Evolutionary conservation across 2,329 filamentous ascomycete genomes (phyloP).

Genomic region (Penicillium sclerotigenum): DNA sequence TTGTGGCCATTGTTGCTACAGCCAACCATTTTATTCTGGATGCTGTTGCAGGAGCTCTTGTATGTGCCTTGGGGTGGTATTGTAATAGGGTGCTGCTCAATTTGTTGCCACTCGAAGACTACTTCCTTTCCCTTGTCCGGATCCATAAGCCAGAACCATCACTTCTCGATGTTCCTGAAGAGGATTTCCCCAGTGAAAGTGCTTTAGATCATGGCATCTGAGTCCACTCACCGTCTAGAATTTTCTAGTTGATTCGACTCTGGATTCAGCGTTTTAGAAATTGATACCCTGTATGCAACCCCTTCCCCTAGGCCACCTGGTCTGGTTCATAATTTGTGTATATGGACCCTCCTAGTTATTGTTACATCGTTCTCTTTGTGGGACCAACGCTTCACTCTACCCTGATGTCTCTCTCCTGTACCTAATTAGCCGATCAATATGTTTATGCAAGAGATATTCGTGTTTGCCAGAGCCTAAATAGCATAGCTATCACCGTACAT

Average conservation of each 20-base stretch:
- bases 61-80: conserved; percentile 63
- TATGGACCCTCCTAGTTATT: background rate
- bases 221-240: background rate
- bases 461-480: background rate
- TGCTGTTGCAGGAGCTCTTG: conserved; percentile 64
- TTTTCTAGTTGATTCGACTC: background rate
- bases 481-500: background rate
- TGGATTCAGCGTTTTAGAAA: conserved; percentile 9
- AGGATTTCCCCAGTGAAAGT: conserved; percentile 14
- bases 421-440: background rate
- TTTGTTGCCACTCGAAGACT: conserved; percentile 64
- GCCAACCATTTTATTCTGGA: conserved; percentile 72
- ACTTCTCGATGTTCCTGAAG: background rate
- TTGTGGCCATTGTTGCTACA: conserved; percentile 66
- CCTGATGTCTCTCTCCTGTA: background rate
- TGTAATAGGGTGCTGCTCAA: conserved; percentile 58
- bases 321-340: conserved; percentile 1
- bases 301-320: background rate
- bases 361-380: background rate
- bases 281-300: conserved; percentile 7
- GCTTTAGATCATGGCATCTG: background rate
- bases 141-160: conserved; percentile 60
- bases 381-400: too few species aligned
- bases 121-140: conserved; percentile 60
- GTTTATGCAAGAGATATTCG: background rate